Evolutionary conservation across 192 early-diverging fungal species (phyloP).

Genomic region (Rhizophagus prolifer): DNA sequence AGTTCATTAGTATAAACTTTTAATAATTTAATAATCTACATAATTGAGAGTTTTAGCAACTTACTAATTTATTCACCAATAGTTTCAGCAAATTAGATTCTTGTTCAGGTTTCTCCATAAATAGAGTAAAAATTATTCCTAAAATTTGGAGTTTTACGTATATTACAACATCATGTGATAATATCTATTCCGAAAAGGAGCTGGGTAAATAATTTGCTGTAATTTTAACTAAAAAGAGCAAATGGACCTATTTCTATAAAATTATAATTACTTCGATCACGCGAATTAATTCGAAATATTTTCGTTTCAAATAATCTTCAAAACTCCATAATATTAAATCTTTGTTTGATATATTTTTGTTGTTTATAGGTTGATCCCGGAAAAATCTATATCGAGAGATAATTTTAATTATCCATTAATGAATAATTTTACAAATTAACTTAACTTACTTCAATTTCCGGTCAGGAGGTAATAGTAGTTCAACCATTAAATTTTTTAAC

Average conservation of each 20-base stretch:
- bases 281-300: slow-evolving; percentile 89
- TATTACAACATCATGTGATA: slow-evolving; percentile 82
- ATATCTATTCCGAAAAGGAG: slow-evolving; percentile 42
- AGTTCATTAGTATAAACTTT: neutral
- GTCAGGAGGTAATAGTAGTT: slow-evolving; percentile 81
- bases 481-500: slow-evolving; percentile 86
- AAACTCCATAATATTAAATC: slow-evolving; percentile 92
- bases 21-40: neutral
- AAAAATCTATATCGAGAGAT: slow-evolving; percentile 61
- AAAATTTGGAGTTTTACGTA: slow-evolving; percentile 84
- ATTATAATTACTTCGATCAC: slow-evolving; percentile 70
- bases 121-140: slow-evolving; percentile 70
- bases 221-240: neutral
- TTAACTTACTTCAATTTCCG: slow-evolving; percentile 73
- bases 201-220: too few species aligned
- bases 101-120: slow-evolving; percentile 89
- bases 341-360: slow-evolving; percentile 53
- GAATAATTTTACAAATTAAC: neutral
- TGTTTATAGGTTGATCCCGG: slow-evolving; percentile 79
- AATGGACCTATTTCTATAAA: neutral
- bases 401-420: neutral
- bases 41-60: neutral
- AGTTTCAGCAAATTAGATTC: slow-evolving; percentile 92
- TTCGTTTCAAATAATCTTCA: slow-evolving; percentile 91
- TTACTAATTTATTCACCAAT: slow-evolving; percentile 86